phyloP scores from a whole-genome alignment of 163 green algal species.

The Trebouxiophyceae sp. region DNA sequence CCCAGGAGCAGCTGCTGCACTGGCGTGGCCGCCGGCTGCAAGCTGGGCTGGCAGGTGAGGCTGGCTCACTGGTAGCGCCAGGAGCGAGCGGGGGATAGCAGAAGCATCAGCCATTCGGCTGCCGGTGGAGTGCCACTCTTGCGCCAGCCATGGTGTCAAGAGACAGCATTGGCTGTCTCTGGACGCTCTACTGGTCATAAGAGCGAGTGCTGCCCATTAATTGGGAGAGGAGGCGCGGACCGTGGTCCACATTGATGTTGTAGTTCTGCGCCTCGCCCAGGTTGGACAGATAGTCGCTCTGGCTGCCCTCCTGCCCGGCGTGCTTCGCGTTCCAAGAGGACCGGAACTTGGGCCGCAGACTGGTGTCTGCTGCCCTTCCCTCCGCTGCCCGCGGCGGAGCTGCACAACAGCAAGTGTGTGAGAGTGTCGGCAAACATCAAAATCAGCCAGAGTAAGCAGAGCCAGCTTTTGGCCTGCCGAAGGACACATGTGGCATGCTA shows the following conservation, averaged over 20 bases:
- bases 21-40: background rate
- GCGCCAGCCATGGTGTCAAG: too few relatives aligned
- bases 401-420: too few relatives aligned
- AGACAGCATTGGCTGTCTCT: too few relatives aligned
- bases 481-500: too few relatives aligned
- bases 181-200: too few relatives aligned
- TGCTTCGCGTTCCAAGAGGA: constrained; percentile 15
- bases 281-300: constrained; percentile 18
- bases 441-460: too few relatives aligned
- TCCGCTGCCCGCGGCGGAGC: too few relatives aligned
- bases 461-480: too few relatives aligned
- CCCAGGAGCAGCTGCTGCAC: background rate
- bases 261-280: constrained; percentile 24
- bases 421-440: too few relatives aligned
- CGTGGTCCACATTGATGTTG: constrained; percentile 38
- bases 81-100: background rate
- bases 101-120: background rate
- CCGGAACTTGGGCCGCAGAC: constrained; percentile 1
- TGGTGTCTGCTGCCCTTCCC: too few relatives aligned
- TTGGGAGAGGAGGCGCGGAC: constrained; percentile 2
- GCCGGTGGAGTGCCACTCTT: too few relatives aligned
- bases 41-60: background rate
- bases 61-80: background rate
- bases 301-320: background rate
- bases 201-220: too few relatives aligned